These are phyloP conservation scores for Lentithecium fluviatile DNA, from an alignment of 495 filamentous ascomycete genomes.

Conservation along the genomic window DNA sequence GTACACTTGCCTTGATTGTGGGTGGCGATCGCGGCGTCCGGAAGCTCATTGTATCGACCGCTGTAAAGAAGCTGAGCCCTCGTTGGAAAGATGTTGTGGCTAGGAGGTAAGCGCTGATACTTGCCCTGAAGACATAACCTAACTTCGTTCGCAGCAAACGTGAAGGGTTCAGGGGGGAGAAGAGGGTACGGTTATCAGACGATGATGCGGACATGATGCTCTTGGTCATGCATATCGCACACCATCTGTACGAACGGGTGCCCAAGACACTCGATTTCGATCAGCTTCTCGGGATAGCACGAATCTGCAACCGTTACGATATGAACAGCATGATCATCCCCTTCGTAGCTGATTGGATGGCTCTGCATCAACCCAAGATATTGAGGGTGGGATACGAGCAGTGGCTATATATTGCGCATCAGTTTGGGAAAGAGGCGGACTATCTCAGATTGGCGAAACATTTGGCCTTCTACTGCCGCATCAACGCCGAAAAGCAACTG, in stretches of 20 bases:
- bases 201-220: constrained; percentile 18
- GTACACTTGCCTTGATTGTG: constrained; percentile 4
- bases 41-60: neutral
- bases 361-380: neutral
- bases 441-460: constrained; percentile 9
- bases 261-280: constrained; percentile 1
- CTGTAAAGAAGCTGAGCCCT: too few relatives aligned
- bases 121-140: neutral
- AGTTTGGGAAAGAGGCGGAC: constrained; percentile 24
- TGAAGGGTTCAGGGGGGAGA: neutral
- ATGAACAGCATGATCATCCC: constrained; percentile 4
- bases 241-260: constrained; percentile 6
- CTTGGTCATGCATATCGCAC: constrained; percentile 16
- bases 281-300: constrained; percentile 11
- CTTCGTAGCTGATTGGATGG: constrained; percentile 4
- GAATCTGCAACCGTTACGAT: constrained; percentile 11
- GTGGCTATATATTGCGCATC: constrained; percentile 21
- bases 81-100: too few relatives aligned
- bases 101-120: neutral
- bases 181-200: neutral
- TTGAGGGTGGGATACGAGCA: constrained; percentile 9
- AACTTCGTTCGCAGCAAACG: neutral
- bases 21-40: neutral
- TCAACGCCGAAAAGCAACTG: neutral
- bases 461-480: constrained; percentile 1